These are phyloP conservation scores for Camellia oleifera DNA, from an alignment of 179 eudicot species.

Conservation along the genomic window DNA sequence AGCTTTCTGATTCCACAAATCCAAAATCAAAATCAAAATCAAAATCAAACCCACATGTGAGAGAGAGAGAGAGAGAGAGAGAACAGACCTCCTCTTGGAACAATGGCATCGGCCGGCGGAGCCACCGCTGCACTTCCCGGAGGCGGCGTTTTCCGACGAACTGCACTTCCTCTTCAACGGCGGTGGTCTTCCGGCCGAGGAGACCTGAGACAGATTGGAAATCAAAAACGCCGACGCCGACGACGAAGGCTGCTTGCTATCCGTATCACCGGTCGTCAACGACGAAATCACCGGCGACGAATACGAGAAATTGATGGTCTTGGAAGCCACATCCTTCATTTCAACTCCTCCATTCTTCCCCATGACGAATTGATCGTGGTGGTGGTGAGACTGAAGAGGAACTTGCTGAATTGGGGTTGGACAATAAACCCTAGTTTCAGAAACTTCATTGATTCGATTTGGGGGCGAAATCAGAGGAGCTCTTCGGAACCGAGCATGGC, in stretches of 20 bases:
- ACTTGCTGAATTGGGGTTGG: slow-evolving; percentile 78
- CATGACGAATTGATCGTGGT: not conserved
- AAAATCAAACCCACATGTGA: not conserved
- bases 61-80: no score
- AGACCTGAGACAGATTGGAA: slow-evolving; percentile 43
- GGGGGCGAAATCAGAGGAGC: slow-evolving; percentile 40
- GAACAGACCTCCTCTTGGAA: slow-evolving; percentile 63
- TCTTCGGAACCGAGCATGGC: slow-evolving; percentile 86
- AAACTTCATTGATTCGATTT: not conserved
- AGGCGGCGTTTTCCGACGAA: slow-evolving; percentile 51
- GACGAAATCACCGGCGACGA: slow-evolving; percentile 56
- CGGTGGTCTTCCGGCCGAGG: slow-evolving; percentile 67
- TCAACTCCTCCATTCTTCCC: slow-evolving; percentile 3
- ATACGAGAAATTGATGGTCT: slow-evolving; percentile 55
- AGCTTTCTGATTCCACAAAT: slow-evolving; percentile 44
- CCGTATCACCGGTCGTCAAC: slow-evolving; percentile 61
- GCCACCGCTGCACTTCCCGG: slow-evolving; percentile 76
- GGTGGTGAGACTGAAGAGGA: slow-evolving; percentile 21
- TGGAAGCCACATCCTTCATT: slow-evolving; percentile 20
- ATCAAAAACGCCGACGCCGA: slow-evolving; percentile 54
- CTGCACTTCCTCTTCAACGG: slow-evolving; percentile 62
- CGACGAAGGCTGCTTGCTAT: slow-evolving; percentile 22
- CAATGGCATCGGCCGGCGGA: slow-evolving; percentile 86
- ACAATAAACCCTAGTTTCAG: slow-evolving; percentile 36
- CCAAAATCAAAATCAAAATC: no score